Percentiles rank a stretch among this genome's conserved stretches.
These are phyloP conservation scores for Aspergillus saccharolyticus DNA, from an alignment of 495 filamentous ascomycete genomes.

Conservation along the genomic window DNA sequence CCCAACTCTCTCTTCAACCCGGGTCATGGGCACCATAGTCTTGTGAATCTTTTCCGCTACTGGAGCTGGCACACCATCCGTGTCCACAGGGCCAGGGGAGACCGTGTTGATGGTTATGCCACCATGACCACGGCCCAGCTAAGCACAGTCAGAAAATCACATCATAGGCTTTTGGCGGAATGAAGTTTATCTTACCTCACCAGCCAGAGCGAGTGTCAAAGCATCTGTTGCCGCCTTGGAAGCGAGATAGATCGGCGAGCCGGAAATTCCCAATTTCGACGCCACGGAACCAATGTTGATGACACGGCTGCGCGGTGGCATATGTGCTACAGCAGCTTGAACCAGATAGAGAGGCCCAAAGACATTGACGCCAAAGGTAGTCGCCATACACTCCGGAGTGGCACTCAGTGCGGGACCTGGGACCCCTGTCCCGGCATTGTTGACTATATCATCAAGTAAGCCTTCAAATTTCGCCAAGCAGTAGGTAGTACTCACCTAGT, in stretches of 20 bases:
- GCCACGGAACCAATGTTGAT: conserved; percentile 2
- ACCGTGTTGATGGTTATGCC: neutral
- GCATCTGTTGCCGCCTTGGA: neutral
- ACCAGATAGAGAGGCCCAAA: neutral
- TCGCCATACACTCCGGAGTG: neutral
- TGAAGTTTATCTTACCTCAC: neutral
- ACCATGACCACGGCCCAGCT: conserved; percentile 1
- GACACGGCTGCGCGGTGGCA: conserved; percentile 1
- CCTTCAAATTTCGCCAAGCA: neutral
- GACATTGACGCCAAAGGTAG: conserved; percentile 1
- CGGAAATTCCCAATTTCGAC: neutral
- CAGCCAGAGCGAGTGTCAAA: neutral
- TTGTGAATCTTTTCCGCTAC: neutral
- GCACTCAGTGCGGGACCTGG: neutral
- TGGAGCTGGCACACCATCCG: neutral
- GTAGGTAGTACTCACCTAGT: neutral
- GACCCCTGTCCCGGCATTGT: neutral
- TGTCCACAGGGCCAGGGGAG: neutral
- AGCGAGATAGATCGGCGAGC: neutral
- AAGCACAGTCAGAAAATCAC: neutral
- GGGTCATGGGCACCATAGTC: neutral
- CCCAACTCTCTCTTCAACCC: neutral
- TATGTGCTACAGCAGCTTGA: neutral
- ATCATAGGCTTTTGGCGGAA: no score
- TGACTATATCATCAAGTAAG: neutral